Evolutionary conservation across 257 asterid genomes (phyloP).

Genomic region (Solanum etuberosum): DNA sequence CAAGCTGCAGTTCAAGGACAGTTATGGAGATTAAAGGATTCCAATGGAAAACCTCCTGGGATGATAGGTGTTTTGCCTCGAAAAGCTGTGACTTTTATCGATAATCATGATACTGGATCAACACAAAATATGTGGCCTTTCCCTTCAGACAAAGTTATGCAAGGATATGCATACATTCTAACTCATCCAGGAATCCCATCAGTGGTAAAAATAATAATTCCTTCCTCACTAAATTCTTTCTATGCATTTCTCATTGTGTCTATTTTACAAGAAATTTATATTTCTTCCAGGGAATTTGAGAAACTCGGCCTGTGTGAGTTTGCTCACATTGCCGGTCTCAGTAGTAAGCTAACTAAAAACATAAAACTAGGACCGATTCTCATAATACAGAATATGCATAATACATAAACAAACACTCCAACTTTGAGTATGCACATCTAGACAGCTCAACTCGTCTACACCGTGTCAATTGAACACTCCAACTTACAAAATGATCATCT

Average conservation of each 20-base stretch:
- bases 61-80: constrained; percentile 54
- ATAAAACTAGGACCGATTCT: neutral
- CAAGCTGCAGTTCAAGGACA: constrained; percentile 73
- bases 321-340: neutral
- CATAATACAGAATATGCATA: neutral
- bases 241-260: no score
- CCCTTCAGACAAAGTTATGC: constrained; percentile 58
- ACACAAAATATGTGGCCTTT: constrained; percentile 66
- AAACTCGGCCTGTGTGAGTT: neutral
- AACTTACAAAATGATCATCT: neutral
- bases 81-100: constrained; percentile 73
- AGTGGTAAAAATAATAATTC: constrained; percentile 5
- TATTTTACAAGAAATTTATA: neutral
- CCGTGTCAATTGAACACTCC: neutral
- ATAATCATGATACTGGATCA: constrained; percentile 81
- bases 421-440: neutral
- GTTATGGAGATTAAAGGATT: constrained; percentile 58
- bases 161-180: constrained; percentile 81
- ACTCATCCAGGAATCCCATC: constrained; percentile 82
- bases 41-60: constrained; percentile 64
- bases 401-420: neutral
- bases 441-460: neutral
- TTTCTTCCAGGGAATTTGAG: neutral
- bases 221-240: neutral
- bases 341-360: neutral